Percentiles rank a stretch among this genome's conserved stretches.
Conservation (phyloP, 169 alveolate species). For the Eimeria acervulina region DNA sequence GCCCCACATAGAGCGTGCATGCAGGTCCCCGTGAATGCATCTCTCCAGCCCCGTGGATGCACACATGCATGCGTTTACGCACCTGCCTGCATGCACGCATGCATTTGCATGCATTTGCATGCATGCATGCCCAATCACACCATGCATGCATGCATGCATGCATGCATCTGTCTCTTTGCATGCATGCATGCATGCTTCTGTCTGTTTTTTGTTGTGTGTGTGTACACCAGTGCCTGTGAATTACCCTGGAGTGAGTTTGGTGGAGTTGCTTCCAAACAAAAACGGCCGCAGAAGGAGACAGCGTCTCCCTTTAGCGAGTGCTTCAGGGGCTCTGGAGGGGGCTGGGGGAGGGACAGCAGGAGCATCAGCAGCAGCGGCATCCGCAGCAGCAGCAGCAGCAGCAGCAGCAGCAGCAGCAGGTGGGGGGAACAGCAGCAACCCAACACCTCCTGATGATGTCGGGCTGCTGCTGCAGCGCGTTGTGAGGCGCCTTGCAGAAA, state of each 20-base stretch:
- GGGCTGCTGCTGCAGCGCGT: background rate
- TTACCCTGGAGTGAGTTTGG: constrained; percentile 7
- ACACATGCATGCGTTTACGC: background rate
- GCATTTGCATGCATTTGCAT: background rate
- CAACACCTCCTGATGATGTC: background rate
- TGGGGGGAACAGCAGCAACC: background rate
- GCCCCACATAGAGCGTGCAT: too few relatives aligned
- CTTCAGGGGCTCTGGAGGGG: background rate
- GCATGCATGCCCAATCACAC: background rate
- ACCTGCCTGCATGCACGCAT: too few relatives aligned
- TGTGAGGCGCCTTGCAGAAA: constrained; percentile 7
- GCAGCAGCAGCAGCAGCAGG: background rate
- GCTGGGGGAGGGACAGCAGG: too few relatives aligned
- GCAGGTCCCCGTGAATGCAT: too few relatives aligned
- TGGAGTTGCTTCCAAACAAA: constrained; percentile 14
- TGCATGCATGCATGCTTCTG: too few relatives aligned
- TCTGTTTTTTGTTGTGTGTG: background rate
- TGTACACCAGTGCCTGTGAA: constrained; percentile 2
- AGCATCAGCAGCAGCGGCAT: too few relatives aligned
- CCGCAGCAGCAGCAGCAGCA: too few relatives aligned
- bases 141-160: too few relatives aligned
- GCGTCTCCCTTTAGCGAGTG: background rate
- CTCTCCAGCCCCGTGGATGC: too few relatives aligned
- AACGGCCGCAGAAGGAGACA: constrained; percentile 12
- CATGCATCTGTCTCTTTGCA: too few relatives aligned